Evolutionary conservation across 148 eudicot species (phyloP).

Genomic region (Euryodendron excelsum): DNA sequence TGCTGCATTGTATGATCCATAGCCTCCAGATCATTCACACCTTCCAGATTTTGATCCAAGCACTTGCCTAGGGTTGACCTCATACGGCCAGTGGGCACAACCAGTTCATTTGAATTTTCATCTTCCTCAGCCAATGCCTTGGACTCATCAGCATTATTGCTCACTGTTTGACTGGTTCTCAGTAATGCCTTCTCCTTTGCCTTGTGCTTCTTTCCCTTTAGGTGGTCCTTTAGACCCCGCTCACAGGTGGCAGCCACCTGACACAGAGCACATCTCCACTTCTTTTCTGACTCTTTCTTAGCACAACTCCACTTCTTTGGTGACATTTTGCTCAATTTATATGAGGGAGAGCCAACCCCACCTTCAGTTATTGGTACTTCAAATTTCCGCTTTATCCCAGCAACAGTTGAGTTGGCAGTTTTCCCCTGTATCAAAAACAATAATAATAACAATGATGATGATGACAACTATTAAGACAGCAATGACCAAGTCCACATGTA

Average conservation of each 20-base stretch:
- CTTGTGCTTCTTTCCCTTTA: conserved; percentile 7
- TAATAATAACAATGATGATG: too few species aligned
- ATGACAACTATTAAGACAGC: too few species aligned
- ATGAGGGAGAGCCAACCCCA: not conserved
- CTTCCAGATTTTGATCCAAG: not conserved
- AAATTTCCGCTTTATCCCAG: too few species aligned
- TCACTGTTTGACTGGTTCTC: not conserved
- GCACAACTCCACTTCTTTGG: not conserved
- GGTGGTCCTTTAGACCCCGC: not conserved
- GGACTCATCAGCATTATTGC: not conserved
- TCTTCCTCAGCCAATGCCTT: not conserved
- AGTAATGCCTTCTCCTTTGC: not conserved
- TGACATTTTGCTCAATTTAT: not conserved
- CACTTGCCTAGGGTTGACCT: not conserved
- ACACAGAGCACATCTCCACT: not conserved
- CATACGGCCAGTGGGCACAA: not conserved
- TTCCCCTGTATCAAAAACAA: too few species aligned
- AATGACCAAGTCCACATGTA: too few species aligned
- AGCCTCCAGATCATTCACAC: not conserved
- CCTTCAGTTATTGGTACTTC: too few species aligned
- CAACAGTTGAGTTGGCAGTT: too few species aligned
- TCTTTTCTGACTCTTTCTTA: too few species aligned
- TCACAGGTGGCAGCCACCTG: not conserved
- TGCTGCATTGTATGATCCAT: not conserved
- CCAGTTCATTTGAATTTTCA: not conserved